These are phyloP conservation scores for Ceratobasidium sp. DNA, from an alignment of 1,284 basidiomycete species.

Conservation along the genomic window DNA sequence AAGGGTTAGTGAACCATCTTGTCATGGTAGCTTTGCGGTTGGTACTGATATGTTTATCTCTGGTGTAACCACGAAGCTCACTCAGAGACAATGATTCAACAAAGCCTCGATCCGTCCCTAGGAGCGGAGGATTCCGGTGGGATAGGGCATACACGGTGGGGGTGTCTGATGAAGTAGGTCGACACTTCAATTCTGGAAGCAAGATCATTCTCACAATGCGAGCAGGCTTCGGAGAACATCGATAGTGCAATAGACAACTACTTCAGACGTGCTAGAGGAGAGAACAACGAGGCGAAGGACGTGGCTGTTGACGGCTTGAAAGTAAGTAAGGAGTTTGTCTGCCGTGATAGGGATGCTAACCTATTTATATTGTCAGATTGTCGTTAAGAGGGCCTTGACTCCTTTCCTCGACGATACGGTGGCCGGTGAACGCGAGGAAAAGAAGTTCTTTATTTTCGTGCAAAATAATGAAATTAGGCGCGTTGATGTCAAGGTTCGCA, in stretches of 20 bases:
- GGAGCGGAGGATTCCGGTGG: slow-evolving; percentile 40
- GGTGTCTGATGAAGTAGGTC: slow-evolving; percentile 18
- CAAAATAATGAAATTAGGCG: slow-evolving; percentile 47
- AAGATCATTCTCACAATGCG: neutral
- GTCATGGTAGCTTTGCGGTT: neutral
- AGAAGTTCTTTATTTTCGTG: slow-evolving; percentile 48
- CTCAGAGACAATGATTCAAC: slow-evolving; percentile 10
- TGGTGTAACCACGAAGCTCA: neutral
- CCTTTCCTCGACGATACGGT: slow-evolving; percentile 39
- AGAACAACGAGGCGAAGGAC: neutral
- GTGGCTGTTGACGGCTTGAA: slow-evolving; percentile 31
- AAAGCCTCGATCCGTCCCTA: slow-evolving; percentile 27
- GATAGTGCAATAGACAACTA: slow-evolving; percentile 32
- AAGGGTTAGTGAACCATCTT: slow-evolving; percentile 20
- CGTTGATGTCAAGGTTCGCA: slow-evolving; percentile 45
- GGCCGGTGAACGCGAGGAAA: slow-evolving; percentile 45
- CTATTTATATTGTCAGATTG: slow-evolving; percentile 10
- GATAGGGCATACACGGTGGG: slow-evolving; percentile 30
- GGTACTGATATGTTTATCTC: neutral
- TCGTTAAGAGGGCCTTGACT: slow-evolving; percentile 7
- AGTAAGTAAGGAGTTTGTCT: slow-evolving; percentile 1
- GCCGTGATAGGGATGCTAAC: neutral
- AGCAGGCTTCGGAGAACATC: slow-evolving; percentile 13
- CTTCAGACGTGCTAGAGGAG: slow-evolving; percentile 23
- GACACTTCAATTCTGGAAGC: neutral